Conservation (phyloP, 768 basidiomycete species). For the Collybia nuda region DNA sequence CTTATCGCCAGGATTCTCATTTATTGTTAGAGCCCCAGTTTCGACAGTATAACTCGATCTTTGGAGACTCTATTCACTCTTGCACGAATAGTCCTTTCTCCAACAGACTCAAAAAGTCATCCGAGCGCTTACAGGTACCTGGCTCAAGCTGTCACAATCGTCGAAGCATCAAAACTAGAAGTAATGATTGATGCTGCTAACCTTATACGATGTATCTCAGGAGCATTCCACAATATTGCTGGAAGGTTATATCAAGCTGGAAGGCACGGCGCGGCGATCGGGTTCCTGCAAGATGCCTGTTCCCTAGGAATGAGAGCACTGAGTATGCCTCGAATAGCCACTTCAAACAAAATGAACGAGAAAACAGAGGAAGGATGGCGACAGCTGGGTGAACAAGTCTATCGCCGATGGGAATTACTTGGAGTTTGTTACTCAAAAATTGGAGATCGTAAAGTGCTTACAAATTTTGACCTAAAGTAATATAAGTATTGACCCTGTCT, state of each 20-base stretch:
- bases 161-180: conserved; percentile 21
- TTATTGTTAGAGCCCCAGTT: conserved; percentile 20
- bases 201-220: conserved; percentile 67
- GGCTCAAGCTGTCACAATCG: conserved; percentile 35
- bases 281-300: conserved; percentile 67
- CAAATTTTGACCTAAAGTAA: conserved; percentile 5
- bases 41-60: conserved; percentile 39
- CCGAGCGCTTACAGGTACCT: conserved; percentile 46
- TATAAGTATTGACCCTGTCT: conserved; percentile 2
- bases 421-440: conserved; percentile 78
- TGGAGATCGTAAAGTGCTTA: conserved; percentile 69
- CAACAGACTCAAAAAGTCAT: conserved; percentile 45
- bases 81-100: conserved; percentile 40
- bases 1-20: conserved; percentile 1
- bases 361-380: conserved; percentile 46
- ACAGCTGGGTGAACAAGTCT: conserved; percentile 63
- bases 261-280: conserved; percentile 60
- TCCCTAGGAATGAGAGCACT: conserved; percentile 50
- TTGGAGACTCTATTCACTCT: conserved; percentile 59
- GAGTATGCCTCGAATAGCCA: conserved; percentile 18
- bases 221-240: conserved; percentile 68
- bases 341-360: conserved; percentile 4
- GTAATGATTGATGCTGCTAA: conserved; percentile 42
- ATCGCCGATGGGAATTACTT: conserved; percentile 78
- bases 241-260: conserved; percentile 68